Evolutionary conservation across 2,329 filamentous ascomycete species (phyloP).

Genomic region (Diaporthe ilicicola): DNA sequence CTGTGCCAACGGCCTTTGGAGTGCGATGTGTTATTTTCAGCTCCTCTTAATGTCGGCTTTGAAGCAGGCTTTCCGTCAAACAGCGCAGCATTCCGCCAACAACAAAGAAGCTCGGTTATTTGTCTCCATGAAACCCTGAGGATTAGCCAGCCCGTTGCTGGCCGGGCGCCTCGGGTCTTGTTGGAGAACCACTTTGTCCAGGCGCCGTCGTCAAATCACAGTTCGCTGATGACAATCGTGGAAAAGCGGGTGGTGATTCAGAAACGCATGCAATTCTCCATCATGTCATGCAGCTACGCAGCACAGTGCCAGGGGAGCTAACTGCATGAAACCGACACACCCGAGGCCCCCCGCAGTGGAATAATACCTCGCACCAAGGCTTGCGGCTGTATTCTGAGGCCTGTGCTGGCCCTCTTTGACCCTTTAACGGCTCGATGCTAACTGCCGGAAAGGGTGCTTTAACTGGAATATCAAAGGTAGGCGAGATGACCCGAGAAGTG

Average conservation of each 20-base stretch:
- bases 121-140: constrained; percentile 3
- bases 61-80: constrained; percentile 7
- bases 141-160: not conserved
- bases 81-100: constrained; percentile 2
- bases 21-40: constrained; percentile 19
- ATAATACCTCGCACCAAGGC: not conserved
- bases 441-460: not conserved
- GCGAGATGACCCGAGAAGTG: not conserved
- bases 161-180: constrained; percentile 10
- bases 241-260: constrained; percentile 15
- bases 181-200: not conserved
- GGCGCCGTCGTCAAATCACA: constrained; percentile 21
- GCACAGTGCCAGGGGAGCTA: constrained; percentile 19
- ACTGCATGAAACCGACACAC: not conserved
- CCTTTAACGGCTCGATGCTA: not conserved
- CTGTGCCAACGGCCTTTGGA: constrained; percentile 14
- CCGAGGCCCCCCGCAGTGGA: constrained; percentile 14
- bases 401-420: constrained; percentile 1
- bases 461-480: not conserved
- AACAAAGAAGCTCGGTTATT: constrained; percentile 3
- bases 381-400: not conserved
- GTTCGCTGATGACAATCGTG: not conserved
- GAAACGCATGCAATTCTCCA: constrained; percentile 15
- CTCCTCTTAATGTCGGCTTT: not conserved
- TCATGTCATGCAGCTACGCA: constrained; percentile 18